Percentiles rank a stretch among this genome's conserved stretches.
Evolutionary conservation across 1,284 basidiomycete species (phyloP).

Genomic region (Pseudozyma thailandica): DNA sequence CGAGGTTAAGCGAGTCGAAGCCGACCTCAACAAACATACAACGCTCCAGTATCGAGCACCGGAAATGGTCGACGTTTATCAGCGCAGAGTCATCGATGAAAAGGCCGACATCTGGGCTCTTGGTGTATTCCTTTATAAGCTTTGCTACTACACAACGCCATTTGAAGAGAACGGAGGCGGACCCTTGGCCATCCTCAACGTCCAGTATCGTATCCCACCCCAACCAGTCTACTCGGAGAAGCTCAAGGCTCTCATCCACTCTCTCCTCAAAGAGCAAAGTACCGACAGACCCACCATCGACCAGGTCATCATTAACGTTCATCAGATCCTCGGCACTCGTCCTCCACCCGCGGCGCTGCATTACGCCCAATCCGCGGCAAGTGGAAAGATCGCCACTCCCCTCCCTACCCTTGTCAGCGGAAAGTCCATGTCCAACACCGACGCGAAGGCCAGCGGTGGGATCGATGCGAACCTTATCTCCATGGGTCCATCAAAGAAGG

Average conservation of each 20-base stretch:
- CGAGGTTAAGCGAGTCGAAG: slow-evolving; percentile 81
- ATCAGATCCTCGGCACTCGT: slow-evolving; percentile 51
- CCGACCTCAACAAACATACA: slow-evolving; percentile 92
- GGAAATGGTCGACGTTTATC: slow-evolving; percentile 95
- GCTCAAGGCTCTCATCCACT: slow-evolving; percentile 83
- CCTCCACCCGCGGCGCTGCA: slow-evolving; percentile 50
- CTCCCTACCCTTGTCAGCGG: slow-evolving; percentile 35
- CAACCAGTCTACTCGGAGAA: slow-evolving; percentile 87
- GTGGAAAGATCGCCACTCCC: slow-evolving; percentile 41
- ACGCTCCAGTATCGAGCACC: slow-evolving; percentile 95
- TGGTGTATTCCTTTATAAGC: slow-evolving; percentile 81
- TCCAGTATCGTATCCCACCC: slow-evolving; percentile 79
- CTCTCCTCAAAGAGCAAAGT: slow-evolving; percentile 61
- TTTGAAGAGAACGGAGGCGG: slow-evolving; percentile 81
- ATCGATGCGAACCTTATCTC: slow-evolving; percentile 47
- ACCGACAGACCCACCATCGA: slow-evolving; percentile 55
- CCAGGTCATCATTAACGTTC: slow-evolving; percentile 53
- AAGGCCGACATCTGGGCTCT: slow-evolving; percentile 87
- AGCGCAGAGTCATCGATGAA: slow-evolving; percentile 84
- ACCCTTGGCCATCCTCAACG: slow-evolving; percentile 93
- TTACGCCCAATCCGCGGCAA: slow-evolving; percentile 44
- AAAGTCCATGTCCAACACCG: slow-evolving; percentile 1
- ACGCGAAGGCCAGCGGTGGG: slow-evolving; percentile 15
- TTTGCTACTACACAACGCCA: slow-evolving; percentile 98
- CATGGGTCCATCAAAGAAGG: slow-evolving; percentile 41